Conservation (phyloP, 2,329 filamentous ascomycete species). For the Proliferodiscus dingleyae region DNA sequence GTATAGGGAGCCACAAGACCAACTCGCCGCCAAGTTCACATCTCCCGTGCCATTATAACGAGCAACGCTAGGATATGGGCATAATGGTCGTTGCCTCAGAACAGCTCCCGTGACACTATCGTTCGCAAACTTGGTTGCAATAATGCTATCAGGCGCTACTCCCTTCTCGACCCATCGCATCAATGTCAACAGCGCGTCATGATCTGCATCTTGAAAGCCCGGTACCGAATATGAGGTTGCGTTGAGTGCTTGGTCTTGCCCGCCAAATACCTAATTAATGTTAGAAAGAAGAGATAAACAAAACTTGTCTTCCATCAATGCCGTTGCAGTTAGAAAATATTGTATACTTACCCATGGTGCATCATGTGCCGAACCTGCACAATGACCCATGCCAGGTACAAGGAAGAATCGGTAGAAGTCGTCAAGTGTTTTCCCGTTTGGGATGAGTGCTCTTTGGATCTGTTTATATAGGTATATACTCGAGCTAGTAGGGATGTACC, state of each 20-base stretch:
- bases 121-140: slow-evolving; percentile 37
- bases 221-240: slow-evolving; percentile 32
- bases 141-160: slow-evolving; percentile 28
- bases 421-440: slow-evolving; percentile 32
- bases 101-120: slow-evolving; percentile 37
- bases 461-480: slow-evolving; percentile 49
- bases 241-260: slow-evolving; percentile 29
- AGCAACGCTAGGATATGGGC: slow-evolving; percentile 30
- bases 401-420: slow-evolving; percentile 46
- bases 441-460: slow-evolving; percentile 38
- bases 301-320: too few relatives aligned
- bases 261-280: too few relatives aligned
- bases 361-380: slow-evolving; percentile 32
- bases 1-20: slow-evolving; percentile 18
- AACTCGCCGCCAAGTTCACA: slow-evolving; percentile 15
- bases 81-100: slow-evolving; percentile 42
- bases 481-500: slow-evolving; percentile 47
- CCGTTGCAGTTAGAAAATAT: too few relatives aligned
- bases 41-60: slow-evolving; percentile 14
- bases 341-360: too few relatives aligned
- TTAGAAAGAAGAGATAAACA: too few relatives aligned
- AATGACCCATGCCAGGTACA: slow-evolving; percentile 48
- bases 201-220: slow-evolving; percentile 37
- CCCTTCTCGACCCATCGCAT: slow-evolving; percentile 45
- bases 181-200: slow-evolving; percentile 46